These are phyloP conservation scores for Solanum sitiens DNA, from an alignment of 257 asterid species.

Conservation along the genomic window DNA sequence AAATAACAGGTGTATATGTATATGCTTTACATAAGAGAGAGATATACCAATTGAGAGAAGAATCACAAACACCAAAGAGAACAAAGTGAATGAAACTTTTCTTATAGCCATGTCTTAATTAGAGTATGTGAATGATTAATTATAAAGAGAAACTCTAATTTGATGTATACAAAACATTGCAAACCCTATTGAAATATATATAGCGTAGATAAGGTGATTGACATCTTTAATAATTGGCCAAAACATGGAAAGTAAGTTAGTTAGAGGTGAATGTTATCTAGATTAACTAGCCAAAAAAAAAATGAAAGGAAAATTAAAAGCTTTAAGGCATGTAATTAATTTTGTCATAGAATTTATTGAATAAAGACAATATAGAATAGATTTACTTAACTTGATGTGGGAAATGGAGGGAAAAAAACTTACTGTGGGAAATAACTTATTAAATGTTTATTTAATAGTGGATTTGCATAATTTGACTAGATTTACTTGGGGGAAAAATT, in stretches of 20 bases:
- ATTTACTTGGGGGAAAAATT: neutral
- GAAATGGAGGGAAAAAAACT: too few species aligned
- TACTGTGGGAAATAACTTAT: neutral
- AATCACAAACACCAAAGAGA: too few species aligned
- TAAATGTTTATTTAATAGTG: neutral
- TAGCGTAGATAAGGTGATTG: neutral
- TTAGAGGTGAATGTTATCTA: neutral
- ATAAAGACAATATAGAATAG: neutral
- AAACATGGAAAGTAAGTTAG: neutral
- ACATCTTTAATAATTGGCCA: neutral
- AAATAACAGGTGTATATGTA: rapidly evolving
- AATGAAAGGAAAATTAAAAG: neutral
- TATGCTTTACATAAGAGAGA: neutral
- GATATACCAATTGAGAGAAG: neutral
- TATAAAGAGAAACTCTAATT: neutral
- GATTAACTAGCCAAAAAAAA: neutral
- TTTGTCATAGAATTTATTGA: neutral
- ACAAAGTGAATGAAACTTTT: neutral
- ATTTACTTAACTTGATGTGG: neutral
- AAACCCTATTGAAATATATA: neutral
- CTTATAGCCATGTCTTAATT: neutral
- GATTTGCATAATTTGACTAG: neutral
- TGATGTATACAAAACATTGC: neutral
- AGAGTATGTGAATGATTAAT: neutral
- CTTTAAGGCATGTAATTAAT: neutral